These are phyloP conservation scores for Dipteronia dyeriana DNA, from an alignment of 345 rosid genomes.

Conservation along the genomic window DNA sequence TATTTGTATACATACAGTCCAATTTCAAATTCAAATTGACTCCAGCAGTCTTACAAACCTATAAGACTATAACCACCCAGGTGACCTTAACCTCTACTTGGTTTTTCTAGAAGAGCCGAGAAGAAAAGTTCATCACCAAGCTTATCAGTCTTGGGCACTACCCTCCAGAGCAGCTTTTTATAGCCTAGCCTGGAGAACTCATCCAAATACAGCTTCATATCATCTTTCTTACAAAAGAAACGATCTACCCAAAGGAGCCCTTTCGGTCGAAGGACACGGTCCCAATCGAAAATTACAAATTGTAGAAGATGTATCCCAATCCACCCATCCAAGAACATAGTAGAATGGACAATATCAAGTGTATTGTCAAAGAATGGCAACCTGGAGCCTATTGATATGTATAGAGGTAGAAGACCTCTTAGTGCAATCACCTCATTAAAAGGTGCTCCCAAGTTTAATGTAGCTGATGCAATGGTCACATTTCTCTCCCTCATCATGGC, in stretches of 20 bases:
- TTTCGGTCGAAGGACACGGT: constrained; percentile 44
- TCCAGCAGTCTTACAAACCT: background rate
- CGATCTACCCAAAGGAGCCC: constrained; percentile 61
- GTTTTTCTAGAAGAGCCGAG: constrained; percentile 62
- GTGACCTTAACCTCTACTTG: constrained; percentile 29
- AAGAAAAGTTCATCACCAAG: constrained; percentile 45
- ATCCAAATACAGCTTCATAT: constrained; percentile 37
- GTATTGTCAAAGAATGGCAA: constrained; percentile 60
- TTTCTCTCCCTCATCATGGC: constrained; percentile 58
- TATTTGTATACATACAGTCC: too few species aligned
- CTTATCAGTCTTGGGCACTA: constrained; percentile 52
- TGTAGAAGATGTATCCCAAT: constrained; percentile 46
- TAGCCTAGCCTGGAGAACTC: constrained; percentile 50
- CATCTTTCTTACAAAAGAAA: constrained; percentile 51
- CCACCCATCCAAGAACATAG: constrained; percentile 54
- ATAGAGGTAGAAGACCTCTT: constrained; percentile 51
- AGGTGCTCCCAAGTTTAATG: constrained; percentile 51
- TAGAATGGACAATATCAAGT: constrained; percentile 54
- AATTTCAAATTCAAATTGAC: too few species aligned
- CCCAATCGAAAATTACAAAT: constrained; percentile 53
- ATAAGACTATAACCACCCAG: background rate
- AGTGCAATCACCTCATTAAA: constrained; percentile 56
- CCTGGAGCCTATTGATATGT: constrained; percentile 51
- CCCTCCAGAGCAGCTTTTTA: constrained; percentile 44
- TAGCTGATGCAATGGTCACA: constrained; percentile 44